Base-by-base conservation (phyloP, 108 stramenopile genomes). In the Aurantiochytrium sp. region DNA sequence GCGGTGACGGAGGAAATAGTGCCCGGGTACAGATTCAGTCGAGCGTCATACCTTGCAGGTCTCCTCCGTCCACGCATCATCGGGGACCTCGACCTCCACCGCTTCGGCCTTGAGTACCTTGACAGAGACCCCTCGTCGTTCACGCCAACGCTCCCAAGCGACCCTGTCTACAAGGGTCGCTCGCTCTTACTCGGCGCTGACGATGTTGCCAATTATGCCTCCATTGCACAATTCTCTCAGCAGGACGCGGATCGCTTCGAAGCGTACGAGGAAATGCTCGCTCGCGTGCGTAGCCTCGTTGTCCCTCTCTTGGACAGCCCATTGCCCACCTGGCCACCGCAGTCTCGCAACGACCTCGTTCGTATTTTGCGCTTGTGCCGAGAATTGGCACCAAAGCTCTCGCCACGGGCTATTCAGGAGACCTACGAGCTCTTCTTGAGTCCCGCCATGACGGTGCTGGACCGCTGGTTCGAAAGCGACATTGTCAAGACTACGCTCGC, bases 401-500 rank as follows among this genome's bases (percentile, higher is more conserved):
- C 58, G 5, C 88, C 8, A 3, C 58, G 90, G 10, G 12, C 76
- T 23, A 4, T 83, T 6, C 45, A 53, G 76, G 76, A 83, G 1
- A 45, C 76, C 43, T 90, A 90, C 43, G 90, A 91, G 72, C 88
- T 91, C 51, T 89, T 93, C 58, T 87, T 89, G 14, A 87, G 25
- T 14, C 92, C 92, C 4, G 92, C 92, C 4, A 5, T 42, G 16
- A 29, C 25, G n/a, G 89, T 93, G 28, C 58, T 93, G 35, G 87
- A 93, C 58, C 83, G 90, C 28, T 91, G 89, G 90, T 93, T 93
- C 44, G 92, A 93, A 88, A 59, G 69, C 57, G 90, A 90, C 5
- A 88, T 91, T n/a, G 19, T 93, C 23, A 93, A 93, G 71, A 53
- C 92, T 5, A 93, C 92, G 58, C 88, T 93, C 1, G 92, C 92